phyloP scores from a whole-genome alignment of 2,329 filamentous ascomycete species.

The Pezicula radicicola region DNA sequence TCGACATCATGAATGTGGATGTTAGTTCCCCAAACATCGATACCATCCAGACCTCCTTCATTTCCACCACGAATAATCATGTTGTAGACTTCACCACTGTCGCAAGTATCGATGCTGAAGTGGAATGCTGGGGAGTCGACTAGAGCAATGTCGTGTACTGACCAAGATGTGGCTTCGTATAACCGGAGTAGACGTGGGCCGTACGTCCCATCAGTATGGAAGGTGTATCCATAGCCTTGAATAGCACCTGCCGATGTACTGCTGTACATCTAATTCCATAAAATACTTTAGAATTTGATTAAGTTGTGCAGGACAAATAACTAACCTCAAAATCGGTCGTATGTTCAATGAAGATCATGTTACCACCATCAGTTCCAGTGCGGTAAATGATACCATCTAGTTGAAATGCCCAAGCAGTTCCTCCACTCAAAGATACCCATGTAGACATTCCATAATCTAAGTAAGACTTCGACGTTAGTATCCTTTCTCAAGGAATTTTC shows the following conservation, averaged over 20 bases:
- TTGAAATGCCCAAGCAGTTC: slow-evolving; percentile 46
- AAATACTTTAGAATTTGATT: too few relatives aligned
- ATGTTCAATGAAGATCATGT: slow-evolving; percentile 51
- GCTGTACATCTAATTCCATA: slow-evolving; percentile 37
- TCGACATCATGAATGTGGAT: slow-evolving; percentile 58
- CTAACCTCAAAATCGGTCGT: slow-evolving; percentile 43
- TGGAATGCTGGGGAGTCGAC: slow-evolving; percentile 26
- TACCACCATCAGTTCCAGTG: slow-evolving; percentile 44
- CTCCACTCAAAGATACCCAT: slow-evolving; percentile 45
- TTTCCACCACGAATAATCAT: slow-evolving; percentile 51
- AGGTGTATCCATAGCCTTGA: slow-evolving; percentile 49
- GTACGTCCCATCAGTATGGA: slow-evolving; percentile 37
- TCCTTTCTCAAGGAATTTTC: too few relatives aligned
- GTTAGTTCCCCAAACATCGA: slow-evolving; percentile 52
- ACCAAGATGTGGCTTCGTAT: slow-evolving; percentile 10
- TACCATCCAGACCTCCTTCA: slow-evolving; percentile 50
- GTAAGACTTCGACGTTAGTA: too few relatives aligned
- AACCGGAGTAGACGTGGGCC: slow-evolving; percentile 4
- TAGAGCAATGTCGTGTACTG: slow-evolving; percentile 1
- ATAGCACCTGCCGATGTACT: slow-evolving; percentile 48
- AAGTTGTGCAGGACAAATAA: too few relatives aligned
- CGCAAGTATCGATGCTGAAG: slow-evolving; percentile 44
- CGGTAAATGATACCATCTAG: slow-evolving; percentile 51
- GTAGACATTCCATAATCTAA: slow-evolving; percentile 42
- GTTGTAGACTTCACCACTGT: slow-evolving; percentile 51